Evolutionary conservation across 192 early-diverging fungal genomes (phyloP).

Genomic region (Coemansia sp.): DNA sequence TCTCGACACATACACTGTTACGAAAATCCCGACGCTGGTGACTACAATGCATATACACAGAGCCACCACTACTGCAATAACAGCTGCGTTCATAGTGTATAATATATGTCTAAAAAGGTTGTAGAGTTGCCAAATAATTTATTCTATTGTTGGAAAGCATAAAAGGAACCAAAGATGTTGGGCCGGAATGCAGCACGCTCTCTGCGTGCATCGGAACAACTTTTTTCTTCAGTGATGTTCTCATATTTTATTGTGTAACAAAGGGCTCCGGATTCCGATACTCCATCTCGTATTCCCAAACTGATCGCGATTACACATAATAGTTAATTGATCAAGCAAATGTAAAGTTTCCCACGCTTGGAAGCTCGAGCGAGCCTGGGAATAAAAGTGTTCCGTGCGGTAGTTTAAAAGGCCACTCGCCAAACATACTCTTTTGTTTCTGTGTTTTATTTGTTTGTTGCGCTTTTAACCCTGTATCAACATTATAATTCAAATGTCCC

Average conservation of each 20-base stretch:
- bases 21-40: conserved; percentile 1
- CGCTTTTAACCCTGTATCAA: conserved; percentile 1
- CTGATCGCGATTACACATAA: background rate
- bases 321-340: background rate
- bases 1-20: conserved; percentile 16
- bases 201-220: too few relatives aligned
- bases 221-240: too few relatives aligned
- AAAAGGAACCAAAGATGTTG: background rate
- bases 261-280: background rate
- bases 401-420: background rate
- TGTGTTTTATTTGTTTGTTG: conserved; percentile 1
- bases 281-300: background rate
- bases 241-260: background rate
- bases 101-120: background rate
- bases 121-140: background rate
- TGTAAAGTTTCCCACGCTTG: background rate
- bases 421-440: background rate
- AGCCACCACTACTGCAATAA: conserved; percentile 29
- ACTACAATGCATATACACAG: conserved; percentile 24
- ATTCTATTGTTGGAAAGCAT: background rate
- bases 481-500: background rate
- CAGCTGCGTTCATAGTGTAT: conserved; percentile 15
- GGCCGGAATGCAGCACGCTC: too few relatives aligned
- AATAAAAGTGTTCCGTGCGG: background rate
- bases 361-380: background rate